Percentiles rank a stretch among this genome's conserved stretches.
Evolutionary conservation across 331 rosid genomes (phyloP).

Genomic region (Erythrophleum ivorense): DNA sequence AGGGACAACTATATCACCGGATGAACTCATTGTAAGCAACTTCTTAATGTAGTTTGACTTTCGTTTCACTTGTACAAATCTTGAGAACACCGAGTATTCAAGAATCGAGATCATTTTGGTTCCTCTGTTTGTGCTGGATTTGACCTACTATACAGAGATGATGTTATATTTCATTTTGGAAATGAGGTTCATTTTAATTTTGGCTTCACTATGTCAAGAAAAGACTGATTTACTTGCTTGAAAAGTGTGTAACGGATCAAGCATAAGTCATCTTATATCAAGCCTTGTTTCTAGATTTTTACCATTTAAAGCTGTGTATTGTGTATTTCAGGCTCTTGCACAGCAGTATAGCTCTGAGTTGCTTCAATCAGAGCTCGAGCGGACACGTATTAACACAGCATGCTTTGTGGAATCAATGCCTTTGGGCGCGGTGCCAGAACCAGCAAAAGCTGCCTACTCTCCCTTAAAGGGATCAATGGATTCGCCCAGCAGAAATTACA

Average conservation of each 20-base stretch:
- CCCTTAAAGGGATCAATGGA: conserved; percentile 68
- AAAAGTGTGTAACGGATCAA: background rate
- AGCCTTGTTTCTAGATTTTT: background rate
- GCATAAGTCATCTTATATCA: background rate
- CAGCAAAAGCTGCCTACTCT: conserved; percentile 77
- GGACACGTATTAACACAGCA: conserved; percentile 95
- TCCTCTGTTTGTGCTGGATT: conserved; percentile 24
- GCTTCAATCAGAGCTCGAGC: conserved; percentile 87
- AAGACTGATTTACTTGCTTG: background rate
- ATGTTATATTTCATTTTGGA: background rate
- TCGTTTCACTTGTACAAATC: conserved; percentile 19
- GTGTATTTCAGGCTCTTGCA: conserved; percentile 73
- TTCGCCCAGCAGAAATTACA: conserved; percentile 64
- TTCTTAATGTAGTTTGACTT: conserved; percentile 13
- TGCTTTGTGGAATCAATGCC: conserved; percentile 86
- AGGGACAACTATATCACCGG: conserved; percentile 81
- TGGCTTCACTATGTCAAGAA: background rate
- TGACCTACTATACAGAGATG: conserved; percentile 17
- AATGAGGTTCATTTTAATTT: conserved; percentile 16
- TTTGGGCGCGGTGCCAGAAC: conserved; percentile 74
- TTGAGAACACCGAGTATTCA: conserved; percentile 23
- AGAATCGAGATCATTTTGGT: background rate
- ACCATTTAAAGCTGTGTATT: conserved; percentile 37
- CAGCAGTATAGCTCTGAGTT: conserved; percentile 93
- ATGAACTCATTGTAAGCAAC: conserved; percentile 91